Base-by-base conservation (phyloP, 2,329 filamentous ascomycete genomes). In the Fusarium sp. region DNA sequence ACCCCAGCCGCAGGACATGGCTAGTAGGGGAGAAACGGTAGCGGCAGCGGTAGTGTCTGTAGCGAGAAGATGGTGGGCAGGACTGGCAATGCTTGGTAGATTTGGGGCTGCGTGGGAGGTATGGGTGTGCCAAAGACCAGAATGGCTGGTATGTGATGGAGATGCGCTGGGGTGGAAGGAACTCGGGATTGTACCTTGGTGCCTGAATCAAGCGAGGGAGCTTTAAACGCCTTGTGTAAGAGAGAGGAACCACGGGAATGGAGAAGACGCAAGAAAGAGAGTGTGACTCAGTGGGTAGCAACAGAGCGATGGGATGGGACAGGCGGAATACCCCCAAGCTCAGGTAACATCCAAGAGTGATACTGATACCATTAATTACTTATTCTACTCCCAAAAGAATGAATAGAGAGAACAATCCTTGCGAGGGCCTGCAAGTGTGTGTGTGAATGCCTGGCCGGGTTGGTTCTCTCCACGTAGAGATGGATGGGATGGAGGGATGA, bases 81-180 rank as follows among this genome's bases (percentile, higher is more conserved):
- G 58, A 56, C 20, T 62, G 41, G 38, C 32, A 64, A 63, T 58
- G 40, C 66, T 54, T 56, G 67, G 57, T 67, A 70, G 69, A 59
- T 58, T 64, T 57, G 54, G 64, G 52, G 52, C 58, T 67, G 64
- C 52, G 27, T 50, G 61, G 61, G 60, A 57, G 54, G 60, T 67
- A 67, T 70, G 66, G 68, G 56, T 68, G 67, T 64, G 60, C 62
- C 45, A 26, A 52, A 62, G 30, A 38, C 53, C 62, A 67, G 62
- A 62, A 68, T 45, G 52, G 57, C 63, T 70, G 68, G 68, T 70
- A 70, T 70, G 68, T 68, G 67, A 70, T 62, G 27, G 67, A 70
- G 53, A 67, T 56, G 49, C 35, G 49, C 62, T 57, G 63, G 58
- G 64, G 53, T 54, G 52, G 52, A 68, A 44, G 64, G 57, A 64